Conservation (phyloP, 495 filamentous ascomycete genomes). For the Penicillium herquei region DNA sequence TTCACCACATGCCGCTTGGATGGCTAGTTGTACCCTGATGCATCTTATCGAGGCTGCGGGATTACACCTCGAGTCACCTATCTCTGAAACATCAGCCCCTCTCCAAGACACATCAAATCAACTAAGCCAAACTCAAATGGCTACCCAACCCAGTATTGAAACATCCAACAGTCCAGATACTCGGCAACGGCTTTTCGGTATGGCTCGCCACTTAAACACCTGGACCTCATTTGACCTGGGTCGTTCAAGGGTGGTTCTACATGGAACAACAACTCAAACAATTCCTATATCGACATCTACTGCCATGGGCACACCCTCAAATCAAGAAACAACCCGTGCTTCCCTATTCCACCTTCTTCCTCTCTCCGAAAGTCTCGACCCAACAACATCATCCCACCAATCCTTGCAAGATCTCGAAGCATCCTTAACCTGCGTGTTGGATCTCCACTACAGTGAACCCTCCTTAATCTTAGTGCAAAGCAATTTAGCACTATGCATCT, state of each 20-base stretch:
- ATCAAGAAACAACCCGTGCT: constrained; percentile 10
- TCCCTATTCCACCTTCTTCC: constrained; percentile 47
- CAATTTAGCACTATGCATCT: constrained; percentile 54
- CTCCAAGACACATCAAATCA: constrained; percentile 12
- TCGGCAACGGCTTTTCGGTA: constrained; percentile 46
- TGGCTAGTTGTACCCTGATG: constrained; percentile 55
- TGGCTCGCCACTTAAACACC: constrained; percentile 50
- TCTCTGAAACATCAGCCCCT: constrained; percentile 15
- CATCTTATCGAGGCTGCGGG: constrained; percentile 55
- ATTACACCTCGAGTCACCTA: constrained; percentile 44
- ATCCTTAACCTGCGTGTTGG: constrained; percentile 36
- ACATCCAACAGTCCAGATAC: constrained; percentile 32
- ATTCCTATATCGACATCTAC: neutral
- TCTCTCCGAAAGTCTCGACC: constrained; percentile 44
- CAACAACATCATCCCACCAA: constrained; percentile 31
- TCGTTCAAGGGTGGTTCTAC: constrained; percentile 46
- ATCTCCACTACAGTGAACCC: constrained; percentile 34
- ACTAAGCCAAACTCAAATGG: constrained; percentile 5
- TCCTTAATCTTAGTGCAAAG: constrained; percentile 46
- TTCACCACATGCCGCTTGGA: constrained; percentile 53
- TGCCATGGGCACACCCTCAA: constrained; percentile 12
- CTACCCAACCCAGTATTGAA: neutral
- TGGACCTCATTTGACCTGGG: constrained; percentile 56
- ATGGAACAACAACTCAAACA: constrained; percentile 37
- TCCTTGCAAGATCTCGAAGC: constrained; percentile 36